These are phyloP conservation scores for Prunus fruticosa DNA, from an alignment of 306 rosid species.

Conservation along the genomic window DNA sequence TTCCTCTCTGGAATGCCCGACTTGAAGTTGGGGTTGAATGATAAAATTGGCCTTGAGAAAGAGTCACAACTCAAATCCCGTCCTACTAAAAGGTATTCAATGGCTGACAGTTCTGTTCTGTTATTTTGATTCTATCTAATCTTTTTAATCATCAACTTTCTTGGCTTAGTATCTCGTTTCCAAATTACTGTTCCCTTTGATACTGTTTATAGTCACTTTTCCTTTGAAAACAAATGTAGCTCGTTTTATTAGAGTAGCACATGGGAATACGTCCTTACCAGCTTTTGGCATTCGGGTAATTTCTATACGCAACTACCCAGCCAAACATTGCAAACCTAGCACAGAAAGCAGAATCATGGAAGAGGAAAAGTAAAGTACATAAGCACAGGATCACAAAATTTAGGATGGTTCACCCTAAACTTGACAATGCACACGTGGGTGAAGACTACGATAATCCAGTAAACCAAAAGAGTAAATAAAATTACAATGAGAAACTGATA, in stretches of 20 bases:
- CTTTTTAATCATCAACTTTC: conserved; percentile 1
- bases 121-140: neutral
- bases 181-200: neutral
- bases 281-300: neutral
- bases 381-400: neutral
- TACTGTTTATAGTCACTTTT: neutral
- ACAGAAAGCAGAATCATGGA: neutral
- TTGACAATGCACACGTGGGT: no score
- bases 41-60: conserved; percentile 97
- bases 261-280: neutral
- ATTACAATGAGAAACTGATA: neutral
- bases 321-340: neutral
- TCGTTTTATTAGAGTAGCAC: neutral
- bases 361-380: neutral
- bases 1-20: conserved; percentile 98
- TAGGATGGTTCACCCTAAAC: no score
- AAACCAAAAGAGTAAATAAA: neutral
- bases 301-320: neutral
- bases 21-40: conserved; percentile 92
- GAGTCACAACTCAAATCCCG: conserved; percentile 84
- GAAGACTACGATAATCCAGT: no score
- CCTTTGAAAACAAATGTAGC: neutral
- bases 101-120: conserved; percentile 13
- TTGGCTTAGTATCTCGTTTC: neutral
- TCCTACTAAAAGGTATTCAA: conserved; percentile 73